Evolutionary conservation across 2,329 filamentous ascomycete genomes (phyloP), one percentile per base, ranked within the genome.

Genomic region (Leptodontidium sp.): DNA sequence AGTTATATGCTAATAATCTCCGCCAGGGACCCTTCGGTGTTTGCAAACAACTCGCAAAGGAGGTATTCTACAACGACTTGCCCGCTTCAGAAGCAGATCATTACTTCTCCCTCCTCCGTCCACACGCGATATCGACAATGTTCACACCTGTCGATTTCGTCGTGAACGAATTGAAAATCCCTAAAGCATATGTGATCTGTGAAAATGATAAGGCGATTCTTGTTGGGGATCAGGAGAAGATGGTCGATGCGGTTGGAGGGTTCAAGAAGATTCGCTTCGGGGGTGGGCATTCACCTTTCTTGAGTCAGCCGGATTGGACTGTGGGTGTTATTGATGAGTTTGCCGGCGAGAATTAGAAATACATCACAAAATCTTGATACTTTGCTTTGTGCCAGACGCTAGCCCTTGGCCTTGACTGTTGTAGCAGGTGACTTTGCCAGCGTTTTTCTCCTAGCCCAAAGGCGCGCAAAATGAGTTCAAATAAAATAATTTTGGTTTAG

Each of bases 281-380:
- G 1, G 47, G 29, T 50, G 64, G 59, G 29, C 68, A 72, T 47
- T 66, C 38, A 8, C 70, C 66, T 9, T 70, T 70, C 45, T 50
- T 72, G 14, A 72, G 63, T 38, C 32, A 55, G 40, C 68, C 61
- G 24, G 64, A 70, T 38, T 45, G 50, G 15, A 62, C 49, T 12
- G 52, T 70, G 17, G 61, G 63, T 5, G 61, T 53, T 17, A 68
- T 68, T 35, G 67, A 66, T 15, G 35, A 66, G 6, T 59, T 35
- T 58, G 67, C 59, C 21, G 50, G 38, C 14, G 53, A 57, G 53
- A 57, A 12, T n/a, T 38, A 21, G 15, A 21, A n/a, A 7, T 47
- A 47, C 11, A 8, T 47, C 45, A 45, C 12, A 9, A 32, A 32
- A 4, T 32, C 38, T 40, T 40, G 9, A 11, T 40, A 11, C 4